phyloP scores from a whole-genome alignment of 1,284 basidiomycete genomes.

The Mycosarcoma maydis region DNA sequence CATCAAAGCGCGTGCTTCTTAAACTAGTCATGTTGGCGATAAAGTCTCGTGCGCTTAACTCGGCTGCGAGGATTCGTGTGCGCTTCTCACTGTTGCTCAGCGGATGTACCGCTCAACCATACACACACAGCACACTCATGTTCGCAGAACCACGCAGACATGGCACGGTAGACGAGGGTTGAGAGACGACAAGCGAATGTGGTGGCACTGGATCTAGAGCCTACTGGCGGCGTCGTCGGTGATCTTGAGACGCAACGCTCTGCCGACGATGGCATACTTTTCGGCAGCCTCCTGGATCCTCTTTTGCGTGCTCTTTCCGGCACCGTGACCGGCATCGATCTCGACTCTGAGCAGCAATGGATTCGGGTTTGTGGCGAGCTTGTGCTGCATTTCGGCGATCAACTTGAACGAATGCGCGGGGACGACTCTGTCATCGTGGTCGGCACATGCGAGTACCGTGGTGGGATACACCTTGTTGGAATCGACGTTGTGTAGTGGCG shows the following conservation, averaged over 20 bases:
- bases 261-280: slow-evolving; percentile 58
- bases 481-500: slow-evolving; percentile 63
- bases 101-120: no score
- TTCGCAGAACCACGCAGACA: neutral
- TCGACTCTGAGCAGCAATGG: slow-evolving; percentile 63
- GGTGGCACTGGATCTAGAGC: no score
- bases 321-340: slow-evolving; percentile 65
- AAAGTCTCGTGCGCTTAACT: no score
- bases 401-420: slow-evolving; percentile 65
- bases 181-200: no score
- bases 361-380: slow-evolving; percentile 57
- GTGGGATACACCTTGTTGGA: slow-evolving; percentile 59
- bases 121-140: no score
- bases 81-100: no score
- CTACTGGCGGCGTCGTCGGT: slow-evolving; percentile 13
- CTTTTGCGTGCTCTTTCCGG: slow-evolving; percentile 63
- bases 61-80: no score
- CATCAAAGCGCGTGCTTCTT: no score
- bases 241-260: slow-evolving; percentile 57
- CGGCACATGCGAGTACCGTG: slow-evolving; percentile 58
- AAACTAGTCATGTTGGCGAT: no score
- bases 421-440: slow-evolving; percentile 65
- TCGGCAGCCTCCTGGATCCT: slow-evolving; percentile 59
- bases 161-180: no score
- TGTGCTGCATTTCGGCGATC: slow-evolving; percentile 65